These are phyloP conservation scores for Abelmoschus esculentus DNA, from an alignment of 345 rosid genomes.

Conservation along the genomic window DNA sequence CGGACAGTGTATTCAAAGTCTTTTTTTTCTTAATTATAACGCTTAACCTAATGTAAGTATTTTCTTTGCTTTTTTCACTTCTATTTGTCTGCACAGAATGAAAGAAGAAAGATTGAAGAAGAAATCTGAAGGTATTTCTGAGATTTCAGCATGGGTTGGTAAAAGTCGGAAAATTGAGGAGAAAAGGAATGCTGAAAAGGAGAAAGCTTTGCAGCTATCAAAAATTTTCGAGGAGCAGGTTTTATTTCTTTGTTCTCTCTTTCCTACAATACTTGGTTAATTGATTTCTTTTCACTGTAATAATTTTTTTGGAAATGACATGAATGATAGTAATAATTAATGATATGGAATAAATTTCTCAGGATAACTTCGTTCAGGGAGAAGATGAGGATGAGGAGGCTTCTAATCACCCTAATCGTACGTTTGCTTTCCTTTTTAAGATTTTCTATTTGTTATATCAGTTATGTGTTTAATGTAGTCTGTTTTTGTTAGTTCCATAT, in stretches of 20 bases:
- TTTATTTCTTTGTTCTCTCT: background rate
- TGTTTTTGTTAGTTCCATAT: background rate
- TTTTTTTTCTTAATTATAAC: background rate
- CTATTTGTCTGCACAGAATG: constrained; percentile 42
- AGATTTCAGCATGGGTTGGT: constrained; percentile 66
- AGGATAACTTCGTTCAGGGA: constrained; percentile 71
- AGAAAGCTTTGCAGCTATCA: constrained; percentile 71
- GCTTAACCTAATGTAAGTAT: background rate
- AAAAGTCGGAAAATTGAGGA: constrained; percentile 73
- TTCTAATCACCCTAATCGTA: constrained; percentile 33
- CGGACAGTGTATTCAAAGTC: background rate
- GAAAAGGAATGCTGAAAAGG: constrained; percentile 59
- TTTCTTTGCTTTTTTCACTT: background rate
- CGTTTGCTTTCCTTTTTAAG: constrained; percentile 10
- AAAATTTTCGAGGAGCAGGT: constrained; percentile 93
- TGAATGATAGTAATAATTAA: constrained; percentile 9
- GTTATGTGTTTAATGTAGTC: background rate
- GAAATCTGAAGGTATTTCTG: constrained; percentile 55
- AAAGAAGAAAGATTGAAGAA: constrained; percentile 69
- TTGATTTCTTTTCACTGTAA: background rate
- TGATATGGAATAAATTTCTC: constrained; percentile 16
- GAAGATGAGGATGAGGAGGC: constrained; percentile 66
- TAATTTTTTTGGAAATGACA: background rate
- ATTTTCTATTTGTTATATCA: background rate
- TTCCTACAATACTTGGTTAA: constrained; percentile 10